Evolutionary conservation across 805 yeast species (phyloP).

Genomic region (Metschnikowia lochheadii): DNA sequence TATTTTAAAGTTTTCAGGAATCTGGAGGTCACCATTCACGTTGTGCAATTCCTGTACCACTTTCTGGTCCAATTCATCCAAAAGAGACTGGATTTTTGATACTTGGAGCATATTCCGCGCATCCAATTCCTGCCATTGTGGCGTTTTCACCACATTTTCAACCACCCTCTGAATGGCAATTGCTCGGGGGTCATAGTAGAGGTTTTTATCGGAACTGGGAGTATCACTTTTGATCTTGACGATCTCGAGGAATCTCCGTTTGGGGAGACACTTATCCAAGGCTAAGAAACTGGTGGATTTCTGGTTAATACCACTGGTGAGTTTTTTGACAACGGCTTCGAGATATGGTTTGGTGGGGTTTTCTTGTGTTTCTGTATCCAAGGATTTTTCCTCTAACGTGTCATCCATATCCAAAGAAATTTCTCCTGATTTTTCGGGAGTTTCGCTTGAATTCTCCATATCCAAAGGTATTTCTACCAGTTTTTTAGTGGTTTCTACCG

Average conservation of each 20-base stretch:
- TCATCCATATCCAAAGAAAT: neutral
- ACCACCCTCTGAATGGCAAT: constrained; percentile 35
- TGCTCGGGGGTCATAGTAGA: constrained; percentile 30
- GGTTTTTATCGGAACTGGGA: neutral
- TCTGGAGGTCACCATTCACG: constrained; percentile 14
- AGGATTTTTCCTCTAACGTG: neutral
- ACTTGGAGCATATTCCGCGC: constrained; percentile 13
- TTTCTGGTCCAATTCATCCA: constrained; percentile 19
- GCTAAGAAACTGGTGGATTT: constrained; percentile 62
- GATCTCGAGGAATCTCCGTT: constrained; percentile 54
- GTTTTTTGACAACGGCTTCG: neutral
- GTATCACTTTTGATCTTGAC: constrained; percentile 32
- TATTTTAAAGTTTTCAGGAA: constrained; percentile 23
- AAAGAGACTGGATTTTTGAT: constrained; percentile 12
- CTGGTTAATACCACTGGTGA: constrained; percentile 16
- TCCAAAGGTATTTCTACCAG: constrained; percentile 17
- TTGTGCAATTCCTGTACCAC: constrained; percentile 19
- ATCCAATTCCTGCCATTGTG: constrained; percentile 14
- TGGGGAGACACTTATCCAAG: constrained; percentile 77
- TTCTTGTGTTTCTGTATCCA: neutral
- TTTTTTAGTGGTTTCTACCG: too few relatives aligned
- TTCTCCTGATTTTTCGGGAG: neutral
- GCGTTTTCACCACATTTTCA: constrained; percentile 22
- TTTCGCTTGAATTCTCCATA: constrained; percentile 12
- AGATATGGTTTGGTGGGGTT: neutral